phyloP scores from a whole-genome alignment of 805 yeast genomes.

The Sporopachydermia lactativora region DNA sequence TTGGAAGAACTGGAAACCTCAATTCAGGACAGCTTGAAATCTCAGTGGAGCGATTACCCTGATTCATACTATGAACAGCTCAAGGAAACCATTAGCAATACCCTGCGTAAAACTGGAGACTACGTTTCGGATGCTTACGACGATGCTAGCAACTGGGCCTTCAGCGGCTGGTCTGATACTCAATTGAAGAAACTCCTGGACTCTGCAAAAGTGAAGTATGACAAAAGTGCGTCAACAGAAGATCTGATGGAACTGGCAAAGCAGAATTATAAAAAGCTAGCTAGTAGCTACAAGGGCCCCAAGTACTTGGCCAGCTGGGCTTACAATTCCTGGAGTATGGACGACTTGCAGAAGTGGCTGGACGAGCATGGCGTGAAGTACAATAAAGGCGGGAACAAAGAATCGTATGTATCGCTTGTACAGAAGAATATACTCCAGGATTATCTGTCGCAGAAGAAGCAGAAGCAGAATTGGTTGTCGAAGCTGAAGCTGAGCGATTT shows the following conservation, averaged over 20 bases:
- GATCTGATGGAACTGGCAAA: conserved; percentile 29
- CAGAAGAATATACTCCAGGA: conserved; percentile 14
- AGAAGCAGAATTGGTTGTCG: conserved; percentile 18
- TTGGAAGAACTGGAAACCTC: background rate
- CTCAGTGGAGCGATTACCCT: conserved; percentile 1
- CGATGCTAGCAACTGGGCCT: background rate
- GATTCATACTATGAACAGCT: background rate
- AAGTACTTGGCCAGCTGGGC: conserved; percentile 25
- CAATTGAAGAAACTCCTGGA: conserved; percentile 20
- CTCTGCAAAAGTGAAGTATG: conserved; percentile 20
- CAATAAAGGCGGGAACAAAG: conserved; percentile 10
- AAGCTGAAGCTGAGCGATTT: conserved; percentile 18
- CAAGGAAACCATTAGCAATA: background rate
- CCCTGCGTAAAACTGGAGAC: background rate
- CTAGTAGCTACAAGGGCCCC: conserved; percentile 26
- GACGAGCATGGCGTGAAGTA: conserved; percentile 11
- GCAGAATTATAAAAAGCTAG: conserved; percentile 23
- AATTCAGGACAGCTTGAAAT: background rate
- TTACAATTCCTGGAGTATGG: conserved; percentile 14
- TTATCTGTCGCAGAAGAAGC: conserved; percentile 10
- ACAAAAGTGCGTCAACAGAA: conserved; percentile 18
- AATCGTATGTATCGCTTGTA: conserved; percentile 13
- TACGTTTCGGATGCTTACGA: background rate
- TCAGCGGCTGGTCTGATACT: conserved; percentile 21
- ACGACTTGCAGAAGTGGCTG: conserved; percentile 16